Percentiles rank a stretch among this genome's conserved stretches.
Evolutionary conservation across 1,284 basidiomycete species (phyloP).

Genomic region (Golubevia pallescens): DNA sequence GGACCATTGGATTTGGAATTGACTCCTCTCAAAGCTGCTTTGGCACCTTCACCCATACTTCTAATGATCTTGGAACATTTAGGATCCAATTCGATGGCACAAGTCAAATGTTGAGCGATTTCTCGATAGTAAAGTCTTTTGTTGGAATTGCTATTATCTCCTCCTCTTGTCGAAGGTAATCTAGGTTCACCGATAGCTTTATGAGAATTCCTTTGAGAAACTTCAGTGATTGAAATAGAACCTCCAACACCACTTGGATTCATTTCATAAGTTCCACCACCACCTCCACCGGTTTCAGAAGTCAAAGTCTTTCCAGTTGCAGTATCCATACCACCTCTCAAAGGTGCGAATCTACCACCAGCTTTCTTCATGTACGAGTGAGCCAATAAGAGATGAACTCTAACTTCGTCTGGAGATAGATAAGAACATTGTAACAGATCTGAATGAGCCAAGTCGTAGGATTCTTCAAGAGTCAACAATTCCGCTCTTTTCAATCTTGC

Average conservation of each 20-base stretch:
- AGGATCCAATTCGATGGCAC: slow-evolving; percentile 48
- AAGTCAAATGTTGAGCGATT: slow-evolving; percentile 47
- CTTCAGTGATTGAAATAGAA: not conserved
- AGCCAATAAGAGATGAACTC: slow-evolving; percentile 52
- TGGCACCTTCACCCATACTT: slow-evolving; percentile 35
- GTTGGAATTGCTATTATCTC: slow-evolving; percentile 2
- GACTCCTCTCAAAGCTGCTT: slow-evolving; percentile 5
- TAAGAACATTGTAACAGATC: slow-evolving; percentile 45
- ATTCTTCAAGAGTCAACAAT: not conserved
- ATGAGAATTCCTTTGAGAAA: not conserved
- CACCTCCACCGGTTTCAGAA: not conserved
- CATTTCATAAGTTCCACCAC: slow-evolving; percentile 4
- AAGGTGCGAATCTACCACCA: slow-evolving; percentile 37
- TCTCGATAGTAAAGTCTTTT: slow-evolving; percentile 23
- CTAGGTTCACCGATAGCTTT: not conserved
- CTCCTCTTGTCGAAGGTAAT: not conserved
- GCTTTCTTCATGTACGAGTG: slow-evolving; percentile 58
- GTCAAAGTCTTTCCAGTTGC: not conserved
- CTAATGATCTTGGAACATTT: slow-evolving; percentile 25
- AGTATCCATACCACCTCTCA: not conserved
- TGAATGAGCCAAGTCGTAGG: slow-evolving; percentile 27
- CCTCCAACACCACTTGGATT: not conserved
- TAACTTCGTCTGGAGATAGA: slow-evolving; percentile 47
- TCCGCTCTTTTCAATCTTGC: slow-evolving; percentile 3
- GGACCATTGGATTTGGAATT: not conserved